Evolutionary conservation across 192 early-diverging fungal genomes (phyloP).

Genomic region (Pilobolus umbonatus): DNA sequence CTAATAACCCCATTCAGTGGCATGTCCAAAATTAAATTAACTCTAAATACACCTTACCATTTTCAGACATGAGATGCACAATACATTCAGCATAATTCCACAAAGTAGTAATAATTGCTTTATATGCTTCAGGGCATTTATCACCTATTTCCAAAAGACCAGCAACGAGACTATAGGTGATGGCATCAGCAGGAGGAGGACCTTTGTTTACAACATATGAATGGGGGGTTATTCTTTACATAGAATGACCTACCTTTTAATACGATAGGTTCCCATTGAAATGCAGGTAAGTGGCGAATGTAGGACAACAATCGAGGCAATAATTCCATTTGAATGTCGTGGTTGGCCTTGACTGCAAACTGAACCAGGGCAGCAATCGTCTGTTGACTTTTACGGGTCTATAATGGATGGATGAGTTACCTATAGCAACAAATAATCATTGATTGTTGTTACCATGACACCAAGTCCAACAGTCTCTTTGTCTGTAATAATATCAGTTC

Average conservation of each 20-base stretch:
- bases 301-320: conserved; percentile 28
- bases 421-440: neutral
- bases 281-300: conserved; percentile 28
- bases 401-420: neutral
- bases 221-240: no score
- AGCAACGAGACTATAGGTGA: conserved; percentile 41
- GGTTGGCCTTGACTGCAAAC: conserved; percentile 21
- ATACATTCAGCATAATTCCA: conserved; percentile 45
- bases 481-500: conserved; percentile 17
- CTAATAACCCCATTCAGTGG: conserved; percentile 14
- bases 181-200: conserved; percentile 29
- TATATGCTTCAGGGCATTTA: conserved; percentile 31
- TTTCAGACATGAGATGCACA: neutral
- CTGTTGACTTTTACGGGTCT: conserved; percentile 33
- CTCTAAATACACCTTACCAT: neutral
- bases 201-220: conserved; percentile 9
- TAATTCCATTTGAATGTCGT: conserved; percentile 22
- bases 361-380: conserved; percentile 28
- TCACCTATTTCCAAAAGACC: conserved; percentile 43
- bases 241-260: conserved; percentile 26
- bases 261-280: conserved; percentile 18
- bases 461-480: conserved; percentile 7
- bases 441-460: conserved; percentile 18
- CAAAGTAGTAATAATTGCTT: conserved; percentile 35
- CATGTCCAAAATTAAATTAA: no score